phyloP scores from a whole-genome alignment of 208 protist genomes.

The Crithidia sp. region DNA sequence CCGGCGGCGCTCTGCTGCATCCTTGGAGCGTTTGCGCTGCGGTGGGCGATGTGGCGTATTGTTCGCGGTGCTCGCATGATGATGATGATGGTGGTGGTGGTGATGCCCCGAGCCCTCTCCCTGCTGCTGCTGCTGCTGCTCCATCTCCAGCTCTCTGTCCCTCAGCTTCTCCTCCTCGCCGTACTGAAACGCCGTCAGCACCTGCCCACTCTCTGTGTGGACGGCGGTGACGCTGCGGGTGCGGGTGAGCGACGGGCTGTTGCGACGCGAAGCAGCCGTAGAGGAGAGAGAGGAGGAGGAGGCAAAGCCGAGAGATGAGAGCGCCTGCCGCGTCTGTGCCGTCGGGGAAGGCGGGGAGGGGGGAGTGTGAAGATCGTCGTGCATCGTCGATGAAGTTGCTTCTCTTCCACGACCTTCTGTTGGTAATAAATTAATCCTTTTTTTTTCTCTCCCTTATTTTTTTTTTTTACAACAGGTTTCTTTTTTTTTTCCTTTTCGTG shows the following conservation, averaged over 20 bases:
- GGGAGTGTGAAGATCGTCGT: neutral
- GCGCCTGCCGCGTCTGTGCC: constrained; percentile 12
- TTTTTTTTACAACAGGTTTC: neutral
- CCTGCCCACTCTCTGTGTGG: too few relatives aligned
- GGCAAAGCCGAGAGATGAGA: neutral
- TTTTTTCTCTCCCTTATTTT: neutral
- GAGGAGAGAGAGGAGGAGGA: neutral
- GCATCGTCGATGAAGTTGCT: neutral
- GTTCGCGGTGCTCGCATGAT: too few relatives aligned
- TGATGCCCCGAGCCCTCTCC: too few relatives aligned
- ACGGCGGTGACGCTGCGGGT: neutral
- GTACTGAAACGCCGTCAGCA: too few relatives aligned
- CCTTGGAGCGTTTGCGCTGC: too few relatives aligned
- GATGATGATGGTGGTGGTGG: too few relatives aligned
- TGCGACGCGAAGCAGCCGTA: neutral
- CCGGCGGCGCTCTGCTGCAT: neutral
- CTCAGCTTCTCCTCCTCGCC: too few relatives aligned
- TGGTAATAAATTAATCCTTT: neutral
- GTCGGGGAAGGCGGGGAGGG: constrained; percentile 9
- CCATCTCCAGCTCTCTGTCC: too few relatives aligned
- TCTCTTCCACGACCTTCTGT: neutral
- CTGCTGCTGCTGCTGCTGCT: too few relatives aligned
- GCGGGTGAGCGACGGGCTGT: neutral
- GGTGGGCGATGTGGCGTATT: too few relatives aligned
- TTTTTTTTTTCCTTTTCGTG: neutral